Conservation (phyloP, 192 early-diverging fungal species). For the Backusella circina region DNA sequence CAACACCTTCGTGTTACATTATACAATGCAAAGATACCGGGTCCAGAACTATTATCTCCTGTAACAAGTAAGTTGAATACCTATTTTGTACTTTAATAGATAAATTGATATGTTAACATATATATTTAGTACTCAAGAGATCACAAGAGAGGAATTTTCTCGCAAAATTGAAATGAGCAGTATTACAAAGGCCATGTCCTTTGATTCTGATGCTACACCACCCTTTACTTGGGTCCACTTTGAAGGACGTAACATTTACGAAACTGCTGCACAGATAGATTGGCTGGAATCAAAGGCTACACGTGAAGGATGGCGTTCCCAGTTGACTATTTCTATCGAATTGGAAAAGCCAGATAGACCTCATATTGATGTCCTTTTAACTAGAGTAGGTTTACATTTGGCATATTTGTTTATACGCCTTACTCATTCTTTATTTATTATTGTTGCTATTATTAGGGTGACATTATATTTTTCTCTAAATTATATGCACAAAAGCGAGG, state of each 20-base stretch:
- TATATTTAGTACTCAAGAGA: constrained; percentile 53
- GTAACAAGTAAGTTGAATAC: constrained; percentile 38
- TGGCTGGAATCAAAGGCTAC: constrained; percentile 43
- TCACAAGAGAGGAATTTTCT: constrained; percentile 53
- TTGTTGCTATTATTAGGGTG: constrained; percentile 37
- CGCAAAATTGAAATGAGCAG: constrained; percentile 36
- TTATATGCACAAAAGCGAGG: constrained; percentile 57
- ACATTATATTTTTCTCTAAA: constrained; percentile 64
- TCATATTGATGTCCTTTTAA: constrained; percentile 53
- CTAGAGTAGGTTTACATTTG: constrained; percentile 15
- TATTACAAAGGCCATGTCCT: constrained; percentile 17
- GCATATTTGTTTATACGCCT: not conserved
- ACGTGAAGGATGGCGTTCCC: constrained; percentile 36
- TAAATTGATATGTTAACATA: not conserved
- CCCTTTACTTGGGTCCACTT: constrained; percentile 63
- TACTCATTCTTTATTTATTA: not conserved
- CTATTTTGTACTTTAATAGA: not conserved
- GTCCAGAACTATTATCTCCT: constrained; percentile 62
- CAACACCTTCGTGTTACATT: constrained; percentile 49
- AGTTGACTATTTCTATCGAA: constrained; percentile 61
- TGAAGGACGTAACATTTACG: constrained; percentile 56
- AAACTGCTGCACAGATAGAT: constrained; percentile 51
- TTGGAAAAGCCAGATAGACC: constrained; percentile 63
- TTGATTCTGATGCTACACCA: not conserved
- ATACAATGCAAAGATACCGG: constrained; percentile 46